Evolutionary conservation across 164 flowering plant species (phyloP).

Genomic region (Magnolia sinica): DNA sequence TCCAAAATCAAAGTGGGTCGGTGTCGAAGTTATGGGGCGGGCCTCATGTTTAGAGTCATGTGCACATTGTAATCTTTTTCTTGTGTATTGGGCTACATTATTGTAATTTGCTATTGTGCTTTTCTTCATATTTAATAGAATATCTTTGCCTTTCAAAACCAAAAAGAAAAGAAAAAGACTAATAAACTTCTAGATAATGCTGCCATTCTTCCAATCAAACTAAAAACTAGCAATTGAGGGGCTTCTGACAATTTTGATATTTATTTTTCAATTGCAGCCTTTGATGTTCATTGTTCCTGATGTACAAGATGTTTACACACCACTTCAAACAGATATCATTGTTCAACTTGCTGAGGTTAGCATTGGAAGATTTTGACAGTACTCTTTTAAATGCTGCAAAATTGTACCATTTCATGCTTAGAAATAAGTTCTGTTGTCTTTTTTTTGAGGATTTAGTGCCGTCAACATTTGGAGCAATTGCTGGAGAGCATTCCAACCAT

Average conservation of each 20-base stretch:
- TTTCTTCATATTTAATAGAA: too few relatives aligned
- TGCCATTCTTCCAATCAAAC: too few relatives aligned
- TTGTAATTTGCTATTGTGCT: too few relatives aligned
- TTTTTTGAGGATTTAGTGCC: slow-evolving; percentile 54
- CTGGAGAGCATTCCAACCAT: slow-evolving; percentile 90
- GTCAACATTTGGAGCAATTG: slow-evolving; percentile 82
- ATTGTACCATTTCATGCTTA: neutral
- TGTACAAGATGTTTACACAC: slow-evolving; percentile 97
- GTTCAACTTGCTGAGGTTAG: slow-evolving; percentile 94
- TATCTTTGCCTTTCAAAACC: too few relatives aligned
- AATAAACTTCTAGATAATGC: too few relatives aligned
- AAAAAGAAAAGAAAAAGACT: too few relatives aligned
- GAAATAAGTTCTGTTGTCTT: slow-evolving; percentile 2
- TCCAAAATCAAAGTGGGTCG: too few relatives aligned
- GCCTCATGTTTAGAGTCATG: too few relatives aligned
- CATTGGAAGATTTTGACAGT: neutral
- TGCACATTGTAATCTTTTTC: too few relatives aligned
- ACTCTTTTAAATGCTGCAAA: neutral
- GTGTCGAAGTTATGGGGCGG: too few relatives aligned
- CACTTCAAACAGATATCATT: slow-evolving; percentile 84
- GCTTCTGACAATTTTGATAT: neutral
- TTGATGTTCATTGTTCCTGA: slow-evolving; percentile 98
- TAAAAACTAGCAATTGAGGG: too few relatives aligned
- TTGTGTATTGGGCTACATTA: too few relatives aligned
- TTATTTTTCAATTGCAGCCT: slow-evolving; percentile 42